Conservation (phyloP, 495 filamentous ascomycete genomes). For the Peziza echinospora region DNA sequence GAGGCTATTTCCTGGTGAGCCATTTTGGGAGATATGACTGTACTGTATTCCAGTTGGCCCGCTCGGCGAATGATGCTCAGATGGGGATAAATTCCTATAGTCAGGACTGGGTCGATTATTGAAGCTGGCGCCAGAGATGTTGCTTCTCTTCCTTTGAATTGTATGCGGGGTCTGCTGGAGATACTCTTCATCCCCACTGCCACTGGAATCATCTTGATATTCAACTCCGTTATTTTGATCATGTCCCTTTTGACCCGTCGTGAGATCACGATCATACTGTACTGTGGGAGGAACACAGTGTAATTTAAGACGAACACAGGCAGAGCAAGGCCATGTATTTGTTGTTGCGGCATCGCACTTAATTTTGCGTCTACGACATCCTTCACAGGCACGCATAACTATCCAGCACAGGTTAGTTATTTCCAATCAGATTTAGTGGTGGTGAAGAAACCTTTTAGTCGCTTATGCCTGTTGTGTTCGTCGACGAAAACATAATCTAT, state of each 20-base stretch:
- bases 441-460: constrained; percentile 62
- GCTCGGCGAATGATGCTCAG: constrained; percentile 9
- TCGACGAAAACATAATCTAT: constrained; percentile 95
- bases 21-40: neutral
- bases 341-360: constrained; percentile 97
- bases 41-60: neutral
- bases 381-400: constrained; percentile 99
- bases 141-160: constrained; percentile 11
- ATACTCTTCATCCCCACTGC: constrained; percentile 34
- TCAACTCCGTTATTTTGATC: constrained; percentile 15
- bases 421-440: constrained; percentile 2
- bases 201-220: constrained; percentile 25
- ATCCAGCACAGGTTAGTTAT: constrained; percentile 15
- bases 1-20: neutral
- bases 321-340: constrained; percentile 94
- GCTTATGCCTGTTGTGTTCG: constrained; percentile 94
- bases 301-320: constrained; percentile 77
- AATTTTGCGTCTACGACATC: constrained; percentile 74
- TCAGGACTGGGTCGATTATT: neutral
- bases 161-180: constrained; percentile 24
- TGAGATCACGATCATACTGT: constrained; percentile 57
- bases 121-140: constrained; percentile 2
- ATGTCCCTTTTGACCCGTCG: constrained; percentile 21
- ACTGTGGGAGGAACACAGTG: constrained; percentile 84
- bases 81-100: constrained; percentile 11